A percentile compares a stretch with the other conserved stretches of the same genome.
These are phyloP conservation scores for Aegilops tauschii DNA, from an alignment of 176 grass and related monocot species.

Conservation along the genomic window DNA sequence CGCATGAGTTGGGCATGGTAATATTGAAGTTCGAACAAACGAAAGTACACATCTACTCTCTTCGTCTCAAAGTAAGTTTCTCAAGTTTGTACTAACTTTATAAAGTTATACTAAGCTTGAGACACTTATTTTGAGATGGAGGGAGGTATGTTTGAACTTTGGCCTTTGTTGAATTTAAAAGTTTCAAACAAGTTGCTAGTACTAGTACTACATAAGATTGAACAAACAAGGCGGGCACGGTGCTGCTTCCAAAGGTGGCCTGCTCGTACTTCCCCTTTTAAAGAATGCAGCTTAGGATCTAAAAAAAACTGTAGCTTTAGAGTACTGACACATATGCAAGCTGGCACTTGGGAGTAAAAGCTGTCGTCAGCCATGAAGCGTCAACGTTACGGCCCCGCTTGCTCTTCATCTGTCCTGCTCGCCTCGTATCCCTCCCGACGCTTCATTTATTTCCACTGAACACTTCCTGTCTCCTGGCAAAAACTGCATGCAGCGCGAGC, in stretches of 20 bases:
- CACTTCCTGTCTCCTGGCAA: not conserved
- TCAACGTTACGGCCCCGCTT: conserved; percentile 32
- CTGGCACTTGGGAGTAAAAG: not conserved
- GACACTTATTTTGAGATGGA: too few species aligned
- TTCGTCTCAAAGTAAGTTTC: too few species aligned
- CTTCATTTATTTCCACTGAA: conserved; percentile 8
- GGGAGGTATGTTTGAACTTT: too few species aligned
- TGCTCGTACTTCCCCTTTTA: conserved; percentile 16
- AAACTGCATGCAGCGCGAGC: not conserved
- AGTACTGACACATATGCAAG: not conserved
- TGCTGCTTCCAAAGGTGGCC: not conserved
- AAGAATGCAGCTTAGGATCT: not conserved
- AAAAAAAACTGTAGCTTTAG: too few species aligned
- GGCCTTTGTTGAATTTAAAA: not conserved
- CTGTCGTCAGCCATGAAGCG: conserved; percentile 4
- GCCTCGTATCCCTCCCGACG: not conserved
- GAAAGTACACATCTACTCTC: too few species aligned
- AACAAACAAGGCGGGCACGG: not conserved
- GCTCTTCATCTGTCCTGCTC: not conserved
- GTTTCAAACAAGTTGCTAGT: not conserved
- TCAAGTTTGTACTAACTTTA: too few species aligned
- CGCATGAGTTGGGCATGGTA: too few species aligned
- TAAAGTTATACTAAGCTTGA: too few species aligned
- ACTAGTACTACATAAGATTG: not conserved
- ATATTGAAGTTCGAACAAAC: too few species aligned